Base-by-base conservation (phyloP, 2,329 filamentous ascomycete species). In the Arthrobotrys sinensis region DNA sequence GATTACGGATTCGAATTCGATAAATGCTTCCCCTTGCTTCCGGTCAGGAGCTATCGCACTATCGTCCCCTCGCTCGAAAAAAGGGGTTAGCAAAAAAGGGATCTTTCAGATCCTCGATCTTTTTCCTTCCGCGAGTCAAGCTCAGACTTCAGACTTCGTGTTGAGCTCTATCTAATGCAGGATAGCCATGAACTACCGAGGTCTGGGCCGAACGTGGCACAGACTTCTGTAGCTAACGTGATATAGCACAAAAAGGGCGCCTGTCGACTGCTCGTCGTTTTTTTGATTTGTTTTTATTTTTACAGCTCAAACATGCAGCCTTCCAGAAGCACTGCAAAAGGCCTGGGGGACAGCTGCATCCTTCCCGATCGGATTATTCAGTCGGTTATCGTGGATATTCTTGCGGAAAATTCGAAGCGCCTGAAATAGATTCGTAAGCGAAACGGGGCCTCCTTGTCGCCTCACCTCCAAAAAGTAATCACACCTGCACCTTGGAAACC, bases 321-420 rank as follows among this genome's bases (percentile, higher is more conserved):
- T 78, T 78, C 75, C 75, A 78, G 75, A 78, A 78, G 70, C 40
- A 64, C 55, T 32, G 67, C 68, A 60, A 71, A 72, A 72, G 50
- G 62, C 63, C 60, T 48, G 60, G 36, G 36, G 67, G 75, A 32
- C 75, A 72, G 67, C 75, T 72, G 75, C 75, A 78, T 64, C 67
- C 72, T 48, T 36, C 75, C 75, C 53, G 75, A 78, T 78, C 75
- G 75, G 75, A 78, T 78, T 78, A 70, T 78, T 78, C 67, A 64
- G 67, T 78, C 75, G 75, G 75, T 71, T 78, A 78, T 78, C 75
- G 75, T 78, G 75, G 75, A 53, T 65, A 48, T 71, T 75, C 52
- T 65, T 78, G 67, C 75, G 75, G 75, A 78, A 78, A 78, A 78
- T 78, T 76, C 75, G 63, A 72, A 66, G 67, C 67, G 67, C 75